Conservation (phyloP, 2,329 filamentous ascomycete species). For the Xylariaceae sp. region DNA sequence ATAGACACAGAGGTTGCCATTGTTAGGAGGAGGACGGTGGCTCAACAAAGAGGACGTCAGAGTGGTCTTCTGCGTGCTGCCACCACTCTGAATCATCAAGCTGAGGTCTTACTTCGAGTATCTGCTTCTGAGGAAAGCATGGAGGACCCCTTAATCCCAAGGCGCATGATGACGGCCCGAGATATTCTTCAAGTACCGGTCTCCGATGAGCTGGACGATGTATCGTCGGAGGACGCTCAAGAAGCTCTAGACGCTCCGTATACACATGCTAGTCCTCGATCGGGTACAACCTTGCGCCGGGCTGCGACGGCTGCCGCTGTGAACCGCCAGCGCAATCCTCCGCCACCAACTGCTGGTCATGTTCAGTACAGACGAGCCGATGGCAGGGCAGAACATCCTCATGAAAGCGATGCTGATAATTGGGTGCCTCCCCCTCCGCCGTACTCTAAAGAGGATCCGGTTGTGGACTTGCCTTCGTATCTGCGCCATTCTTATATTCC, state of each 20-base stretch:
- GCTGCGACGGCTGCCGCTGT: slow-evolving; percentile 73
- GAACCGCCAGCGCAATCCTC: slow-evolving; percentile 63
- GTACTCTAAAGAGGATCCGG: slow-evolving; percentile 64
- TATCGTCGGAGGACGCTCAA: slow-evolving; percentile 51
- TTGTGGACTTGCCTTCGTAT: slow-evolving; percentile 50
- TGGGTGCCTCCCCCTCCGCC: slow-evolving; percentile 84
- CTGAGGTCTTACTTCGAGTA: slow-evolving; percentile 31
- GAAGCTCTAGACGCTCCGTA: slow-evolving; percentile 68
- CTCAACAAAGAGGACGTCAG: slow-evolving; percentile 53
- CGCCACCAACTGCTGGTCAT: slow-evolving; percentile 49
- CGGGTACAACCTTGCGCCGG: slow-evolving; percentile 64
- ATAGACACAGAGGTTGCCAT: slow-evolving; percentile 76
- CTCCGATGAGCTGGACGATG: slow-evolving; percentile 41
- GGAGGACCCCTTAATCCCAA: slow-evolving; percentile 52
- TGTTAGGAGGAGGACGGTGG: slow-evolving; percentile 68
- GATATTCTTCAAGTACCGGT: slow-evolving; percentile 20
- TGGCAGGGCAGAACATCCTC: slow-evolving; percentile 67
- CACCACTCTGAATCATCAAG: slow-evolving; percentile 39
- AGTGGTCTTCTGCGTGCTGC: slow-evolving; percentile 47
- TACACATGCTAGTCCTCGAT: slow-evolving; percentile 67
- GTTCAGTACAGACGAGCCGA: slow-evolving; percentile 65
- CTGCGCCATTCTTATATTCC: slow-evolving; percentile 47
- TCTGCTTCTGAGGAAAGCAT: slow-evolving; percentile 37
- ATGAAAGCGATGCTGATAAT: slow-evolving; percentile 83
- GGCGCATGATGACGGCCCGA: slow-evolving; percentile 41